phyloP scores from a whole-genome alignment of 2,329 filamentous ascomycete species.

The Penicillium sp. region DNA sequence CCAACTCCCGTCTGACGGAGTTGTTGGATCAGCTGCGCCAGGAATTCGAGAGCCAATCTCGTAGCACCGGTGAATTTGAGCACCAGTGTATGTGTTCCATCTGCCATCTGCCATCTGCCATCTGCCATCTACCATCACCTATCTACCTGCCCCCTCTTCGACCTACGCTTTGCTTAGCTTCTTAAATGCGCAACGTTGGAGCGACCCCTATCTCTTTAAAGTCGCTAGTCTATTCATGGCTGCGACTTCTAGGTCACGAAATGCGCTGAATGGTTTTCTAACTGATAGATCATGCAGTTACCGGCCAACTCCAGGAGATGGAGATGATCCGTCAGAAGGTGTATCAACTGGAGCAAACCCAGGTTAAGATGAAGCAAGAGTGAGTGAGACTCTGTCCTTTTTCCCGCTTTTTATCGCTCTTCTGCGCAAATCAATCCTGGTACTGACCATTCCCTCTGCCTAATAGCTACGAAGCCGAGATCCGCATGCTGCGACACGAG shows the following conservation, averaged over 20 bases:
- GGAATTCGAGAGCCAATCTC: constrained; percentile 85
- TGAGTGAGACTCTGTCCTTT: constrained; percentile 49
- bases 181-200: constrained; percentile 1
- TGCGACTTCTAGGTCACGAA: constrained; percentile 15
- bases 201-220: not conserved
- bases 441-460: not conserved
- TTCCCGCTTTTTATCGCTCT: not conserved
- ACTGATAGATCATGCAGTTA: constrained; percentile 60
- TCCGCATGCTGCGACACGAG: constrained; percentile 81
- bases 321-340: constrained; percentile 92
- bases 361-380: constrained; percentile 88
- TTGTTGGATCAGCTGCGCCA: constrained; percentile 85
- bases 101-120: not conserved
- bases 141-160: not conserved
- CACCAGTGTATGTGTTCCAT: constrained; percentile 75
- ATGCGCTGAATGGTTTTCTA: constrained; percentile 25
- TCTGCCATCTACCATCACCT: not conserved
- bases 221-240: constrained; percentile 12
- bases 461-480: constrained; percentile 87
- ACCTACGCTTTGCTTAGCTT: not conserved
- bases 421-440: not conserved
- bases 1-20: constrained; percentile 78
- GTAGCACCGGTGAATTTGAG: constrained; percentile 83
- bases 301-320: constrained; percentile 90
- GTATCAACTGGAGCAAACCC: constrained; percentile 86